A percentile compares a stretch with the other conserved stretches of the same genome.
Conservation (phyloP, 73 alveolate genomes). For the Paramecium sexaurelia region DNA sequence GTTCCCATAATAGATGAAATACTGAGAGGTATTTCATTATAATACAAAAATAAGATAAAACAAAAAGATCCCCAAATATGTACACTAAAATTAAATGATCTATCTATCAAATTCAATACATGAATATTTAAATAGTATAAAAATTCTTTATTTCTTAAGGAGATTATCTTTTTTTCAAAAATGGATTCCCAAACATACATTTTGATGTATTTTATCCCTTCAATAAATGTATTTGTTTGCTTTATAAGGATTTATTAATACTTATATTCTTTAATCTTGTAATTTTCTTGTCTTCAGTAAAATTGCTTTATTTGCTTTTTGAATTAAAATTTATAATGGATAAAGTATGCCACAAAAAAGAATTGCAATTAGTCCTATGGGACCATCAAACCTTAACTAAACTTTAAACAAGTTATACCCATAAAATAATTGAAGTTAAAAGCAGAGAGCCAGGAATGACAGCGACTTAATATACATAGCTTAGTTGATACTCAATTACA, state of each 20-base stretch:
- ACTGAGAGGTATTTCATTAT: background rate
- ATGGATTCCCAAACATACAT: constrained; percentile 70
- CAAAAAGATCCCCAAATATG: constrained; percentile 49
- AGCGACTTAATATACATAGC: constrained; percentile 34
- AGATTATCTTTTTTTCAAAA: background rate
- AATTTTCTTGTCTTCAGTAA: background rate
- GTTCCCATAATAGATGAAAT: constrained; percentile 5
- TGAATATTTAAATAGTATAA: background rate
- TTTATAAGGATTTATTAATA: background rate
- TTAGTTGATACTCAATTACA: constrained; percentile 29
- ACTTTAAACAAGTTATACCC: background rate
- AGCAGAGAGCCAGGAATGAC: constrained; percentile 30
- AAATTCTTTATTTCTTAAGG: constrained; percentile 54
- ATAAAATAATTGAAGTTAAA: background rate
- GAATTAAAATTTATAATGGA: constrained; percentile 43
- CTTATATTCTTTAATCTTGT: constrained; percentile 64
- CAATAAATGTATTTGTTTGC: constrained; percentile 40
- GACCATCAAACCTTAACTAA: background rate
- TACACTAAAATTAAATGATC: background rate
- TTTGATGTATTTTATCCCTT: constrained; percentile 65
- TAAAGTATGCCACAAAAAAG: constrained; percentile 10
- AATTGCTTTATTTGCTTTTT: background rate
- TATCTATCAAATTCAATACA: constrained; percentile 15
- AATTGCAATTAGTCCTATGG: constrained; percentile 60
- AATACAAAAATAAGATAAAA: background rate